Percentiles rank a stretch among this genome's conserved stretches.
Conservation (phyloP, 169 alveolate species). For the Eimeria sp. region DNA sequence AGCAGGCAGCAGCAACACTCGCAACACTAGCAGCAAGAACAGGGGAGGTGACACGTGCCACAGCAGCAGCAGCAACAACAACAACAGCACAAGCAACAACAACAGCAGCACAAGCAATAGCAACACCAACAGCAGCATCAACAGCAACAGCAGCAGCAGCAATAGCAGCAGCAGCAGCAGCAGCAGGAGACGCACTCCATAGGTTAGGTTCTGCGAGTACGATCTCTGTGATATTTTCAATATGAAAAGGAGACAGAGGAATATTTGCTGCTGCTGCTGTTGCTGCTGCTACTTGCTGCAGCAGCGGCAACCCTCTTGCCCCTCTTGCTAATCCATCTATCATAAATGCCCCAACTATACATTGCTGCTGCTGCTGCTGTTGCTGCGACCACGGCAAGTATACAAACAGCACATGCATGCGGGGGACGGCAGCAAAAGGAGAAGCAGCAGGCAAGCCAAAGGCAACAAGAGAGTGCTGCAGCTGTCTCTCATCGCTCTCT, state of each 20-base stretch:
- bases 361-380: conserved; percentile 18
- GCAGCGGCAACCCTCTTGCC: conserved; percentile 64
- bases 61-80: neutral
- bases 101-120: neutral
- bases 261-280: conserved; percentile 31
- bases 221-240: neutral
- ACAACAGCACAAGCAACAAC: neutral
- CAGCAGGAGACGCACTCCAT: conserved; percentile 50
- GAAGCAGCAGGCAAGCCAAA: conserved; percentile 56
- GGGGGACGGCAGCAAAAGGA: conserved; percentile 74
- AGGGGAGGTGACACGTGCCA: too few relatives aligned
- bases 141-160: conserved; percentile 6
- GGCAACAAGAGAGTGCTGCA: conserved; percentile 32
- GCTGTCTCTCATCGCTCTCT: conserved; percentile 67
- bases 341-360: conserved; percentile 65
- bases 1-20: conserved; percentile 4
- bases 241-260: conserved; percentile 34
- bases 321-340: conserved; percentile 74
- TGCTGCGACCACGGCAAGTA: conserved; percentile 31
- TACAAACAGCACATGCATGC: conserved; percentile 64
- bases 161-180: conserved; percentile 64
- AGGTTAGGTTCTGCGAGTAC: conserved; percentile 51
- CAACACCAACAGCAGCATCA: neutral
- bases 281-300: conserved; percentile 80
- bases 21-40: conserved; percentile 13